Percentiles rank a stretch among this genome's conserved stretches.
phyloP scores from a whole-genome alignment of 1,284 basidiomycete genomes.

The Acaromyces ingoldii region DNA sequence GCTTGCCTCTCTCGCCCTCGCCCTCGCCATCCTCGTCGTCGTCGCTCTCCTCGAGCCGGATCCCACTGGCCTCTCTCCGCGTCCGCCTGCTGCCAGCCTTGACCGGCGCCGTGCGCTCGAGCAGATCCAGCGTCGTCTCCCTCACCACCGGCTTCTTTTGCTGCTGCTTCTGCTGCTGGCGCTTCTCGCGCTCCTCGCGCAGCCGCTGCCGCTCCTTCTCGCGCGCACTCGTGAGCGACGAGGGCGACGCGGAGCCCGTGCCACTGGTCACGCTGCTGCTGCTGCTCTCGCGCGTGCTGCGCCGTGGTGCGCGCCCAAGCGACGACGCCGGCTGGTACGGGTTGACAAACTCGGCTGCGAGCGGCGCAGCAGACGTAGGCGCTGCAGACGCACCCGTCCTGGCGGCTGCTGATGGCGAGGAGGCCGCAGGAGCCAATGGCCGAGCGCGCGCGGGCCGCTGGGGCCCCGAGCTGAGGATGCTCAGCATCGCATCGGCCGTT shows the following conservation, averaged over 20 bases:
- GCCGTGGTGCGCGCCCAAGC: constrained; percentile 3
- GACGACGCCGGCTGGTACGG: constrained; percentile 35
- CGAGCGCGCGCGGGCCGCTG: not conserved
- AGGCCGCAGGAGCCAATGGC: too few species aligned
- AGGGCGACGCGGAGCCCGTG: too few species aligned
- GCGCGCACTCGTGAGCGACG: too few species aligned
- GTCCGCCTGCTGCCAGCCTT: not conserved
- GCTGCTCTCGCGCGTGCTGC: constrained; percentile 6
- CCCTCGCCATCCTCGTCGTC: constrained; percentile 1
- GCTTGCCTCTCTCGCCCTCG: not conserved
- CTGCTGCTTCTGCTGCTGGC: not conserved
- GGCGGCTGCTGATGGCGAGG: not conserved
- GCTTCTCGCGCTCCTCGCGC: constrained; percentile 7
- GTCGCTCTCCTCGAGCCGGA: constrained; percentile 1
- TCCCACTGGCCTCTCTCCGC: too few species aligned
- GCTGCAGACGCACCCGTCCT: not conserved
- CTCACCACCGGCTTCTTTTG: not conserved
- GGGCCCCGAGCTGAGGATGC: constrained; percentile 4
- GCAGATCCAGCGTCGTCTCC: constrained; percentile 4
- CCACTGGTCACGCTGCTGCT: not conserved
- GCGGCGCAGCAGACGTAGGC: constrained; percentile 7
- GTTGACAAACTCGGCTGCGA: constrained; percentile 39
- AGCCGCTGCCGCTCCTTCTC: constrained; percentile 6
- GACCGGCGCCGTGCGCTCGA: not conserved
- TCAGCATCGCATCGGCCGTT: constrained; percentile 1